Conservation (phyloP, 208 protist species). For the Porcisia hertigi region DNA sequence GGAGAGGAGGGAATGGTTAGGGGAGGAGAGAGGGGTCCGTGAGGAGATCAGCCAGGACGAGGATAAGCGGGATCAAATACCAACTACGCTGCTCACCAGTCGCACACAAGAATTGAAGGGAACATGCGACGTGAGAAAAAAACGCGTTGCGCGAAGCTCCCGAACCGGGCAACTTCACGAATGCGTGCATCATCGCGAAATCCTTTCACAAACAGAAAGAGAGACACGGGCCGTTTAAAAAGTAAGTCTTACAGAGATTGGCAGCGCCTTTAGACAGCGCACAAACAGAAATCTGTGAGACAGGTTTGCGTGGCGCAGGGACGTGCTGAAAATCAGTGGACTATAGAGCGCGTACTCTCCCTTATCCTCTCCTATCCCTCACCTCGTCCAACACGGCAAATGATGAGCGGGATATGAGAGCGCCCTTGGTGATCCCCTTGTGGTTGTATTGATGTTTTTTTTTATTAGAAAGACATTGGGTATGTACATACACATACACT, state of each 20-base stretch:
- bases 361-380: background rate
- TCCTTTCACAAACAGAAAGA: background rate
- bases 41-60: no score
- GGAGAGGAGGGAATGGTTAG: no score
- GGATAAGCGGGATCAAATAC: background rate
- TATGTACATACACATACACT: no score
- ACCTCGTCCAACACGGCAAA: no score
- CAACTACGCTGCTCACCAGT: background rate
- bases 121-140: background rate
- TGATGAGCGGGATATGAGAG: background rate
- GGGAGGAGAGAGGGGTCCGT: no score
- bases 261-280: background rate
- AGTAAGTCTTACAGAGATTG: background rate
- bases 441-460: background rate
- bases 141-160: background rate
- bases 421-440: background rate
- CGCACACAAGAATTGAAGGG: no score
- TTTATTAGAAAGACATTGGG: background rate
- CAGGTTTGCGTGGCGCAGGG: background rate
- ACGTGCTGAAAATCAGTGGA: background rate
- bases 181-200: background rate
- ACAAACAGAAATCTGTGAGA: background rate
- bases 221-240: background rate
- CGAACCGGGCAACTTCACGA: background rate
- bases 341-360: background rate